Conservation (phyloP, 345 rosid genomes). For the Hibiscus trionum region DNA sequence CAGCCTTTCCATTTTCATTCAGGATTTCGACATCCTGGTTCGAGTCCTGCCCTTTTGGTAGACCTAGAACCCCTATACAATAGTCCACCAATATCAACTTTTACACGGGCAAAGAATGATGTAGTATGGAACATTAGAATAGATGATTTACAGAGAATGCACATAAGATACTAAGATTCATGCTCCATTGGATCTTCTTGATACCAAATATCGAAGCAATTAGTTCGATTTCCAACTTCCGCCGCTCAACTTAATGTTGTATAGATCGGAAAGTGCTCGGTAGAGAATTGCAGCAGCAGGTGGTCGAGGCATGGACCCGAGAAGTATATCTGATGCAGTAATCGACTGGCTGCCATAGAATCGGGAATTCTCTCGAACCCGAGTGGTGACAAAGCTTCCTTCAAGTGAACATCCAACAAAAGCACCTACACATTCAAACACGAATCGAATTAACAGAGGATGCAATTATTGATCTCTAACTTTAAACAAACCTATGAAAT, state of each 20-base stretch:
- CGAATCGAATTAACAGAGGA: neutral
- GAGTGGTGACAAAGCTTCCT: slow-evolving; percentile 72
- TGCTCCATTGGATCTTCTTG: neutral
- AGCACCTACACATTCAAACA: slow-evolving; percentile 50
- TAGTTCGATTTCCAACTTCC: neutral
- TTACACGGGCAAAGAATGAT: neutral
- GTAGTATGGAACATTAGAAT: neutral
- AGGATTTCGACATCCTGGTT: neutral
- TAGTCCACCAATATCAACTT: neutral
- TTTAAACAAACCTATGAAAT: neutral
- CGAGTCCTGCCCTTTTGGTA: neutral
- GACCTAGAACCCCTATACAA: neutral
- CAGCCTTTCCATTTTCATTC: neutral
- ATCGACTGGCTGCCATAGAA: slow-evolving; percentile 87
- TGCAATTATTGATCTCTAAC: neutral
- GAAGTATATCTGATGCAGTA: slow-evolving; percentile 62
- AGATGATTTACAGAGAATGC: neutral
- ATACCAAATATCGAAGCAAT: neutral
- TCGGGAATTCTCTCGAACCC: slow-evolving; percentile 59
- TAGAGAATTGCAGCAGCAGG: slow-evolving; percentile 85
- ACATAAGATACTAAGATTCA: neutral
- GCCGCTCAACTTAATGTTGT: slow-evolving; percentile 39
- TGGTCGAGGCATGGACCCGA: slow-evolving; percentile 71
- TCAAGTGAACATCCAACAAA: slow-evolving; percentile 89
- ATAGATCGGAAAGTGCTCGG: slow-evolving; percentile 64